These are phyloP conservation scores for Abelmoschus esculentus DNA, from an alignment of 345 rosid species.

Conservation along the genomic window DNA sequence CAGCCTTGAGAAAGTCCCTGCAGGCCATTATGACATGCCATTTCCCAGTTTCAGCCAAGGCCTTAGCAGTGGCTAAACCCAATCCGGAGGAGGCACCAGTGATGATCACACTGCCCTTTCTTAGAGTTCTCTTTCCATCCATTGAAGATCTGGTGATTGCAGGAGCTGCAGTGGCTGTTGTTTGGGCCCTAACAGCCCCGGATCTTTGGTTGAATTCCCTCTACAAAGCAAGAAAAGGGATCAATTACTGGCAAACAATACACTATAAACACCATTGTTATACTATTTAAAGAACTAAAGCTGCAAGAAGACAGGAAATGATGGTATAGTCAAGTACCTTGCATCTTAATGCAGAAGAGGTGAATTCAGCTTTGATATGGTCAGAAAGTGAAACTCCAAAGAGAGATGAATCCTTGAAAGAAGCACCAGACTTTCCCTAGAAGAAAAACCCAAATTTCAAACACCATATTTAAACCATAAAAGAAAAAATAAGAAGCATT, in stretches of 20 bases:
- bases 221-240: constrained; percentile 19
- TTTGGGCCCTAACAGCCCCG: constrained; percentile 50
- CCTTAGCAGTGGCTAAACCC: constrained; percentile 80
- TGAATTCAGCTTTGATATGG: constrained; percentile 44
- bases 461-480: not conserved
- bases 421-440: constrained; percentile 53
- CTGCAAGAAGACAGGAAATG: not conserved
- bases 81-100: constrained; percentile 87
- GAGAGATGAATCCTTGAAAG: constrained; percentile 61
- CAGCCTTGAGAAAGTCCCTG: constrained; percentile 85
- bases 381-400: constrained; percentile 71
- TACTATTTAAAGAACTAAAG: not conserved
- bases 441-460: not conserved
- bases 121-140: constrained; percentile 65
- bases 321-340: constrained; percentile 34
- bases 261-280: not conserved
- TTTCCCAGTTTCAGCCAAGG: constrained; percentile 46
- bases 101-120: constrained; percentile 62
- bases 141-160: constrained; percentile 31
- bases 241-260: not conserved
- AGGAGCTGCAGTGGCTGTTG: constrained; percentile 49
- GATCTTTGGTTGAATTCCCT: constrained; percentile 39
- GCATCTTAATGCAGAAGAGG: constrained; percentile 44
- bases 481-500: not conserved
- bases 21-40: constrained; percentile 67